Conservation (phyloP, 2,329 filamentous ascomycete species). For the Fusarium coffeatum region DNA sequence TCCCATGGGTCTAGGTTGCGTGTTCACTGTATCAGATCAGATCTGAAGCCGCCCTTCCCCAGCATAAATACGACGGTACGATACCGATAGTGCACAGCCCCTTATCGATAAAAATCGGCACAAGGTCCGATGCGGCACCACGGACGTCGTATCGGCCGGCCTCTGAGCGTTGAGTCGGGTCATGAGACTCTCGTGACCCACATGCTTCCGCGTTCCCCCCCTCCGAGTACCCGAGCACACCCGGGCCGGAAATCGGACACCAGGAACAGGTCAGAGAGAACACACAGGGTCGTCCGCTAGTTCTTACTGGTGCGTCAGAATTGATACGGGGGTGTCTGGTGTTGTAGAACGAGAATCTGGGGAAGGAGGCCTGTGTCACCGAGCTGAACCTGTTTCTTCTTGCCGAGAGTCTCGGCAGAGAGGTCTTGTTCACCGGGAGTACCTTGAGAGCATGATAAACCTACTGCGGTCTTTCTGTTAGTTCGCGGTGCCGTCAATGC, state of each 20-base stretch:
- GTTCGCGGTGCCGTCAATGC: conserved; percentile 5
- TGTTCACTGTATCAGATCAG: conserved; percentile 30
- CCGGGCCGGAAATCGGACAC: conserved; percentile 40
- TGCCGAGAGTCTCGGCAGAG: conserved; percentile 19
- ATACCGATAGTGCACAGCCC: neutral
- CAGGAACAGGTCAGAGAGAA: conserved; percentile 16
- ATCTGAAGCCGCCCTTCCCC: conserved; percentile 21
- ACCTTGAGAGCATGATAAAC: conserved; percentile 12
- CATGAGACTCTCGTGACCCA: conserved; percentile 35
- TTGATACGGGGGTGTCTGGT: neutral
- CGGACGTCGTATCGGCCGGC: conserved; percentile 37
- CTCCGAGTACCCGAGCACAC: conserved; percentile 23
- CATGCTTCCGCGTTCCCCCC: conserved; percentile 43
- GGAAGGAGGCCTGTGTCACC: conserved; percentile 30
- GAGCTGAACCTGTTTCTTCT: conserved; percentile 18
- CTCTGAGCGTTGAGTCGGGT: conserved; percentile 20
- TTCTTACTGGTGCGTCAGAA: conserved; percentile 20
- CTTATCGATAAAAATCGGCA: conserved; percentile 32
- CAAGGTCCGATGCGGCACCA: conserved; percentile 27
- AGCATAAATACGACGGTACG: neutral
- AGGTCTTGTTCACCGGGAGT: conserved; percentile 6
- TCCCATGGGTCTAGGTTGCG: conserved; percentile 21
- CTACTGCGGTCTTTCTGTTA: neutral
- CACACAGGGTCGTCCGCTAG: neutral
- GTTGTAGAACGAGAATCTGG: conserved; percentile 21